Evolutionary conservation across 148 eudicot genomes (phyloP).

Genomic region (Rhododendron kiyosumense): DNA sequence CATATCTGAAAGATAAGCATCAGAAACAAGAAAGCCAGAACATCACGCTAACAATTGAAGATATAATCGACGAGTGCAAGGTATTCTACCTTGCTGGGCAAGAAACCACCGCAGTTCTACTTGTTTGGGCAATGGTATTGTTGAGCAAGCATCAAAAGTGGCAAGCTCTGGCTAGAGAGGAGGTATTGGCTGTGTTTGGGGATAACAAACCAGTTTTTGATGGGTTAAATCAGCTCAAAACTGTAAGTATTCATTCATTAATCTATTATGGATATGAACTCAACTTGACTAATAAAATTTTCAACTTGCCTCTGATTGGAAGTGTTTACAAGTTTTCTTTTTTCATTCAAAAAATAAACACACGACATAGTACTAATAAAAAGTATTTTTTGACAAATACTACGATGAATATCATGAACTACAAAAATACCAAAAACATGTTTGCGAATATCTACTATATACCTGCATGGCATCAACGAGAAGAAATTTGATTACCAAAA

Average conservation of each 20-base stretch:
- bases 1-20: background rate
- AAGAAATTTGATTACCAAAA: no score
- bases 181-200: background rate
- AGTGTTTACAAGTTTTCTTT: no score
- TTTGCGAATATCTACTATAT: no score
- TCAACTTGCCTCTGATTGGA: no score
- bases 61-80: conserved; percentile 12
- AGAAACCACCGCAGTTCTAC: background rate
- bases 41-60: background rate
- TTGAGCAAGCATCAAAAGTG: conserved; percentile 20
- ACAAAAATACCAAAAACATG: no score
- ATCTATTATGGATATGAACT: no score
- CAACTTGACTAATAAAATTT: no score
- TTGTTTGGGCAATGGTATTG: conserved; percentile 23
- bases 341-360: no score
- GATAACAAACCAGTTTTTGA: background rate
- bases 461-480: no score
- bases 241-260: background rate
- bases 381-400: no score
- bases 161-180: conserved; percentile 8
- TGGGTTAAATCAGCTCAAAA: background rate
- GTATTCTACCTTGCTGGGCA: background rate
- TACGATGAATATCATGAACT: no score
- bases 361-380: no score
- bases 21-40: background rate